Percentiles rank a stretch among this genome's conserved stretches.
Conservation (phyloP, 805 yeast genomes). For the Wickerhamiella australiensis region DNA sequence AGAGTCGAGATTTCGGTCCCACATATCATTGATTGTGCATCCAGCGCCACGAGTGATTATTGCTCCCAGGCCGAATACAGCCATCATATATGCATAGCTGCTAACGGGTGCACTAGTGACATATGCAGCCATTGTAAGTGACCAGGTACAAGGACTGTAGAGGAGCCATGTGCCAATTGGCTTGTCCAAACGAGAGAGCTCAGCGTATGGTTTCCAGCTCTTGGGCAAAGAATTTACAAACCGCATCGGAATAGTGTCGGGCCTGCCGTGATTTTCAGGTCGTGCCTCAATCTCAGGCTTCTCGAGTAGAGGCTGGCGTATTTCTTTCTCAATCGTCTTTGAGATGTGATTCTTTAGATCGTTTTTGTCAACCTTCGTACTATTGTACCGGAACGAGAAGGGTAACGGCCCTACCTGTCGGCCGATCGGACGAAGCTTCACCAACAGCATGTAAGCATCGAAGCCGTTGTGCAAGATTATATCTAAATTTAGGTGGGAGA, state of each 20-base stretch:
- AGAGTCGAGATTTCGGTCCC: constrained; percentile 71
- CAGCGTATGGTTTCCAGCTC: constrained; percentile 78
- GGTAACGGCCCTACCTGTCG: neutral
- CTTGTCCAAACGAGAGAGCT: constrained; percentile 78
- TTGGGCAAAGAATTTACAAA: constrained; percentile 43
- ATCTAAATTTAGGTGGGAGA: neutral
- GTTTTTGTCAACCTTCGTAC: neutral
- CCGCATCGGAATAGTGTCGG: constrained; percentile 25
- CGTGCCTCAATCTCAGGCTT: constrained; percentile 5
- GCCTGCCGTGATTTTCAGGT: constrained; percentile 14
- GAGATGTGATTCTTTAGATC: neutral
- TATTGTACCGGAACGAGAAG: neutral
- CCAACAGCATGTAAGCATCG: constrained; percentile 6
- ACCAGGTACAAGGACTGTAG: constrained; percentile 82
- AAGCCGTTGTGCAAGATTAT: neutral
- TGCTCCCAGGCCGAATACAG: constrained; percentile 72
- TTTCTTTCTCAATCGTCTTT: neutral
- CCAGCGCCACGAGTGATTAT: constrained; percentile 96
- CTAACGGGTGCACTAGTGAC: constrained; percentile 51
- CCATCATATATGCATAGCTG: constrained; percentile 48
- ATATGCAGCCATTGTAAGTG: constrained; percentile 79
- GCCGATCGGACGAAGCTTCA: neutral
- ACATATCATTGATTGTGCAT: constrained; percentile 84
- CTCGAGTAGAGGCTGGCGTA: neutral
- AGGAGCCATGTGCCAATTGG: constrained; percentile 92